Percentiles rank a stretch among this genome's conserved stretches.
Evolutionary conservation across 2,329 filamentous ascomycete species (phyloP).

Genomic region (Monosporascus sp.): DNA sequence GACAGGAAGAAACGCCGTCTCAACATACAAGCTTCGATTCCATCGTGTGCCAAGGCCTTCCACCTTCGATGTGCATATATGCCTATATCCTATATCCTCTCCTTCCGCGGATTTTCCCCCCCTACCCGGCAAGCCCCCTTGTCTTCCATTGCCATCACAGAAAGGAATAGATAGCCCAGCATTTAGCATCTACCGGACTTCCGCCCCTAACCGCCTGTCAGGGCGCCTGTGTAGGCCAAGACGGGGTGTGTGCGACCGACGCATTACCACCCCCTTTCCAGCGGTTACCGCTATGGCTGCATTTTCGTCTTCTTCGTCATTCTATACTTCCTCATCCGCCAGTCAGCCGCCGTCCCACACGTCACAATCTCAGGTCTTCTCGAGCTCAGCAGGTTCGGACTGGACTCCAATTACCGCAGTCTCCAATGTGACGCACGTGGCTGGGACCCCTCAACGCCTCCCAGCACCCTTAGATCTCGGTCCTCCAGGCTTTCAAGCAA

Average conservation of each 20-base stretch:
- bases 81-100: background rate
- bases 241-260: background rate
- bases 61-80: background rate
- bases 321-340: slow-evolving; percentile 39
- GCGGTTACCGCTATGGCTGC: slow-evolving; percentile 3
- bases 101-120: background rate
- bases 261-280: background rate
- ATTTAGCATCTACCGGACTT: background rate
- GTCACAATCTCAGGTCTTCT: slow-evolving; percentile 31
- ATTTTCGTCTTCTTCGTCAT: slow-evolving; percentile 31
- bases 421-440: slow-evolving; percentile 35
- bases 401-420: slow-evolving; percentile 44
- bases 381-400: slow-evolving; percentile 39
- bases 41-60: background rate
- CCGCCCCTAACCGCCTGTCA: background rate
- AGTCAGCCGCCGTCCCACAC: slow-evolving; percentile 22
- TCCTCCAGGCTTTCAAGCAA: slow-evolving; percentile 49
- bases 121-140: too few relatives aligned
- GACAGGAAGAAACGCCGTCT: background rate
- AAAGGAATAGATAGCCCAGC: background rate
- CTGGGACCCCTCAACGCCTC: slow-evolving; percentile 35
- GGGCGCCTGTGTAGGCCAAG: background rate
- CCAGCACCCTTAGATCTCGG: slow-evolving; percentile 44
- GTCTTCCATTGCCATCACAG: too few relatives aligned
- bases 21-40: background rate